Evolutionary conservation across 345 rosid species (phyloP), one percentile per base, ranked within the genome.

Genomic region (Salix exigua): DNA sequence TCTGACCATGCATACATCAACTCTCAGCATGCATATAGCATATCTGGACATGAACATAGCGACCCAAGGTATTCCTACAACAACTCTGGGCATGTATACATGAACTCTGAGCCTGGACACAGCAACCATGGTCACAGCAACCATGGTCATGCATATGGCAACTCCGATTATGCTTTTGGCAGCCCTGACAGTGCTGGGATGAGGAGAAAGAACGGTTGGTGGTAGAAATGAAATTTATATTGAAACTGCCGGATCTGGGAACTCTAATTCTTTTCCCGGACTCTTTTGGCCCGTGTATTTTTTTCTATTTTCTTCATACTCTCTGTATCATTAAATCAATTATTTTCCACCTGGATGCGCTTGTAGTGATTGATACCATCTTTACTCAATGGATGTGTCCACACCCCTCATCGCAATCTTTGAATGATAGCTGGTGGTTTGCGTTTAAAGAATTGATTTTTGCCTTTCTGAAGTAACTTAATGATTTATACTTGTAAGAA

Each of bases 201-300:
- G 5, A 81, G 82, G 74, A 75, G 83, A 78, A 66, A 62, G 11
- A 63, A 78, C 72, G 70, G 74, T 77, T 84, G 89, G 88, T 83
- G 90, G 81, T 87, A 85, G 75, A 62, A 31, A 68, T 30, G 62
- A 16, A 2, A 21, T 18, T 71, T 42, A 40, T 26, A 60, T n/a
- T 44, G 18, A 28, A 38, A 62, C 31, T 19, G 50, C 21, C 7
- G 48, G 46, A 21, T 50, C 38, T 40, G 18, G 25, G 9, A 40
- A 26, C 61, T 28, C 17, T 18, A 14, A 66, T 66, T 55, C 7
- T 28, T 53, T 21, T 8, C 58, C 40, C 48, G 6, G 55, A 7
- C 26, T 30, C 31, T 7, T 55, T 23, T 3, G 2, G n/a, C 26
- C 25, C 3, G 23, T 55, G 61, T 55, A n/a, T 21, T 55, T 55